These are phyloP conservation scores for Pseudodiploospora longispora DNA, from an alignment of 2,329 filamentous ascomycete species.

Conservation along the genomic window DNA sequence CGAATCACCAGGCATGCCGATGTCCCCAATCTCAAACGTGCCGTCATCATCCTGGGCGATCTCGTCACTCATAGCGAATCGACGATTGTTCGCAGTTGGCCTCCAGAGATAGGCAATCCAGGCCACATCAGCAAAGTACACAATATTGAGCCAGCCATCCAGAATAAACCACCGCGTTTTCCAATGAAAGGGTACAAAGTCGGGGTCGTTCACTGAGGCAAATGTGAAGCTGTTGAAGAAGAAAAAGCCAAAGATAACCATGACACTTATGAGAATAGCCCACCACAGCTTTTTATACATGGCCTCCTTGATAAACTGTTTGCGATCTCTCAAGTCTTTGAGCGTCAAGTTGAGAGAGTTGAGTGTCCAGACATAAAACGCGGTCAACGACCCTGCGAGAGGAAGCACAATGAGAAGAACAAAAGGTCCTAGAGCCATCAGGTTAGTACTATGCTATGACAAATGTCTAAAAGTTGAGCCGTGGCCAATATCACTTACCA, in stretches of 20 bases:
- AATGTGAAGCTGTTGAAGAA: conserved; percentile 97
- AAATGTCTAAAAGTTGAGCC: too few species aligned
- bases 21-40: conserved; percentile 85
- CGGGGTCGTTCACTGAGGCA: conserved; percentile 71
- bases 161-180: conserved; percentile 95
- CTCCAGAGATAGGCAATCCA: conserved; percentile 96
- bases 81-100: conserved; percentile 89
- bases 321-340: conserved; percentile 90
- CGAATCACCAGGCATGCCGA: conserved; percentile 65
- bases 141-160: conserved; percentile 93
- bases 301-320: conserved; percentile 82
- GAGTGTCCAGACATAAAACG: conserved; percentile 97
- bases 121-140: conserved; percentile 87
- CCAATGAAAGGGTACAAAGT: conserved; percentile 96
- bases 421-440: conserved; percentile 54
- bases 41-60: conserved; percentile 97
- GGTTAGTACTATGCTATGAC: conserved; percentile 11
- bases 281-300: conserved; percentile 99
- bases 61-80: conserved; percentile 99
- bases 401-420: conserved; percentile 91
- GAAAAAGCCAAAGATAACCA: conserved; percentile 97
- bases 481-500: conserved; percentile 33
- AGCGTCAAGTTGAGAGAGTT: conserved; percentile 92
- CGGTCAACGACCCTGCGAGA: conserved; percentile 82
- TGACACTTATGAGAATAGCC: conserved; percentile 85